These are phyloP conservation scores for Luffa acutangula DNA, from an alignment of 306 rosid genomes.

Conservation along the genomic window DNA sequence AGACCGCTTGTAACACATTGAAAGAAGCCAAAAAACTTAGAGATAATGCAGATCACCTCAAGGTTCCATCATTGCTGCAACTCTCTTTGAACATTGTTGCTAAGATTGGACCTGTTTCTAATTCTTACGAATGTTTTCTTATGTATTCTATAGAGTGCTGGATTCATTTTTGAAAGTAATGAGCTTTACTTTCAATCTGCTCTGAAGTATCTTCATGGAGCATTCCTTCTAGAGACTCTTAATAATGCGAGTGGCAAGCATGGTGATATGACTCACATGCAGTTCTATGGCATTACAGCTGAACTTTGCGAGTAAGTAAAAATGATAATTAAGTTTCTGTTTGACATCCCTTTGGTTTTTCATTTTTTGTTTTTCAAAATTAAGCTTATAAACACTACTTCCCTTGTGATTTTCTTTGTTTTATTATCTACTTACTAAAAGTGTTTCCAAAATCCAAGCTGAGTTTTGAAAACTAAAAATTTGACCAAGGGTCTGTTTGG, in stretches of 20 bases:
- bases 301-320: constrained; percentile 51
- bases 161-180: constrained; percentile 63
- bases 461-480: too few relatives aligned
- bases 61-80: constrained; percentile 40
- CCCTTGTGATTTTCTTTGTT: too few relatives aligned
- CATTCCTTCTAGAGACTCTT: constrained; percentile 45
- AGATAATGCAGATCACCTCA: constrained; percentile 47
- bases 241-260: constrained; percentile 40
- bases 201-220: constrained; percentile 78
- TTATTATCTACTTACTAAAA: too few relatives aligned
- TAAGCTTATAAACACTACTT: too few relatives aligned
- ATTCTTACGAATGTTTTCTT: background rate
- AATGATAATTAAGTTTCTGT: too few relatives aligned
- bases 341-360: too few relatives aligned
- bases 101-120: constrained; percentile 12
- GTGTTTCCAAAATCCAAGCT: too few relatives aligned
- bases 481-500: too few relatives aligned
- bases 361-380: too few relatives aligned
- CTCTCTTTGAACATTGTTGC: constrained; percentile 13
- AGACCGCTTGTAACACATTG: constrained; percentile 32
- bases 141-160: constrained; percentile 34
- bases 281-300: constrained; percentile 50
- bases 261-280: constrained; percentile 51
- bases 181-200: constrained; percentile 84
- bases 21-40: constrained; percentile 52